phyloP scores from a whole-genome alignment of 768 basidiomycete genomes.

The Chalciporus piperatus region DNA sequence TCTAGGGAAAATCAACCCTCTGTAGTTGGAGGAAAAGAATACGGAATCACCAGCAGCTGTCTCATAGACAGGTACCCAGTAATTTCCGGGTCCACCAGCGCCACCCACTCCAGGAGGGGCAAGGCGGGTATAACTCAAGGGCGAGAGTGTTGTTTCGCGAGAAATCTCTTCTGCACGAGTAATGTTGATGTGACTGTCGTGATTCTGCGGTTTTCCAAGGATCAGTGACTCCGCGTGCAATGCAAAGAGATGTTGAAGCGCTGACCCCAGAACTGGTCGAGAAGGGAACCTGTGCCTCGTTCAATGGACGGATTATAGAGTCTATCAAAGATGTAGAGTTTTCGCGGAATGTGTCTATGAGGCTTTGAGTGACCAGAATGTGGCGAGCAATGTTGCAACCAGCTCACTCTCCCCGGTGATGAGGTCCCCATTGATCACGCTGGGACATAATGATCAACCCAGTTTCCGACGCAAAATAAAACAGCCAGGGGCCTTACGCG shows the following conservation, averaged over 20 bases:
- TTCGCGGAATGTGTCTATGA: conserved; percentile 58
- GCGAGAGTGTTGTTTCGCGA: conserved; percentile 56
- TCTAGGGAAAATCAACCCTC: conserved; percentile 20
- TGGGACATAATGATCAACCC: conserved; percentile 23
- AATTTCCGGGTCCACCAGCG: conserved; percentile 60
- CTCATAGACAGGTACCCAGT: conserved; percentile 71
- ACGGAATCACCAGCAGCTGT: conserved; percentile 29
- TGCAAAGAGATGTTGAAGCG: background rate
- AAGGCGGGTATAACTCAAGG: conserved; percentile 58
- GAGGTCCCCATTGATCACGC: conserved; percentile 70
- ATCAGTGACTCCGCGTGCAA: background rate
- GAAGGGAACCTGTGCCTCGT: conserved; percentile 56
- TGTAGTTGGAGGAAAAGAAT: background rate
- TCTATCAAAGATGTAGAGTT: conserved; percentile 69
- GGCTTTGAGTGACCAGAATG: background rate
- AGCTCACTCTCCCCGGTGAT: conserved; percentile 65
- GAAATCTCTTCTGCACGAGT: conserved; percentile 64
- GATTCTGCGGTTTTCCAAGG: conserved; percentile 48
- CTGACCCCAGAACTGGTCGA: conserved; percentile 67
- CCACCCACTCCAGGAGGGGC: conserved; percentile 65
- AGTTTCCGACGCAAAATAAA: background rate
- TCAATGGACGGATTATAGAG: conserved; percentile 59
- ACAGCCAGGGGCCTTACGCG: conserved; percentile 43
- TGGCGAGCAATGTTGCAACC: background rate
- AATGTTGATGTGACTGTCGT: conserved; percentile 72